Evolutionary conservation across 2,329 filamentous ascomycete genomes (phyloP), one percentile per base, ranked within the genome.

Genomic region (Amphichorda felina): DNA sequence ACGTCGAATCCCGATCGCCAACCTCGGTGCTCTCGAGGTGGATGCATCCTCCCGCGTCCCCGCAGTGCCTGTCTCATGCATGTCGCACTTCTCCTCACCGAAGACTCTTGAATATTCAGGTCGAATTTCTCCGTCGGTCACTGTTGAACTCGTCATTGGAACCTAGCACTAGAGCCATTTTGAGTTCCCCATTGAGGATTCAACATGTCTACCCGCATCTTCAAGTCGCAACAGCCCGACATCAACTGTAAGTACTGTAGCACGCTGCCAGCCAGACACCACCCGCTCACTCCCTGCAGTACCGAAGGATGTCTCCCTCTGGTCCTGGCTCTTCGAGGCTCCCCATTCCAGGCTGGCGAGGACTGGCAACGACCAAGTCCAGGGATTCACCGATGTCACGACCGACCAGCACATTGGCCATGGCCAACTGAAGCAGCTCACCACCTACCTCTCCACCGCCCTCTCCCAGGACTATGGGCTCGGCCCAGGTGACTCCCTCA

Each of bases 241-340:
- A 34, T 34, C 33, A 16, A 27, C 14, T 14, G 35, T 18, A 25
- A 7, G 21, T 33, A 18, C 11, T 15, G 15, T 14, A 22, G 18
- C 25, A 19, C 9, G 5, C 13, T 10, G 13, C 25, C 25, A 30
- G 8, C 5, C 15, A 29, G 5, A 29, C 27, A 24, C 7, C 6
- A 29, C 27, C 27, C 27, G 6, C 15, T 29, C 6, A 33, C 30
- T n/a, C 6, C 13, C 10, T 8, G 13, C 37, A 73, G 70, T 75
- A 4, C 71, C 72, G 9, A 60, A 59, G 26, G 53, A 70, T 40
- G 47, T 73, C 18, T 66, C 72, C 7, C 64, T 73, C 28, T 79
- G 73, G 73, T 63, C 72, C 44, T 79, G 70, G 68, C 60, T 77
- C 10, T 76, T 79, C 49, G 66, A 74, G 43, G 69, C 68, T 1